Evolutionary conservation across 139 green algal genomes (phyloP), one percentile per base, ranked within the genome.

Genomic region (Haematococcus lacustris): DNA sequence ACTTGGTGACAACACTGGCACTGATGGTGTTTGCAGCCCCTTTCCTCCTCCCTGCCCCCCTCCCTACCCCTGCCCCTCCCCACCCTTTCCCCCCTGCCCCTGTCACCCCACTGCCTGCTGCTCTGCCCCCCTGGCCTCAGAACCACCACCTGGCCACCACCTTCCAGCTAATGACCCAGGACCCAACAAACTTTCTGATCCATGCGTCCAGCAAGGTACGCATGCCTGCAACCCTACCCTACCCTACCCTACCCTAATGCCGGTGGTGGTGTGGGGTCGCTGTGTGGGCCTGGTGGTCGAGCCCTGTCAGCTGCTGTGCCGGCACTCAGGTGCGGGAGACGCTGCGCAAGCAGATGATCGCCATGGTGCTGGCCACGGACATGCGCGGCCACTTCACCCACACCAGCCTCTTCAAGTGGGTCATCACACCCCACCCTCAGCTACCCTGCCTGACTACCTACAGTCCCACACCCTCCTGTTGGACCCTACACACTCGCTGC

Each of bases 301-400:
- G 9, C 17, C 43, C 43, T 17, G 9, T 9, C 43, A 53, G 9
- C 9, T 53, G 9, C 9, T 53, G 43, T 53, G 43, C 4, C 59
- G 23, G 30, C 59, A n/a, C 26, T 3, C 38, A 71, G 39, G 65
- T 74, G 53, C 39, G 71, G 74, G 67, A 79, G 3, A 51, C 67
- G 6, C 33, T 89, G 38, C 78, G 85, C n/a, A 67, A 71, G n/a
- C 70, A 79, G 39, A 70, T 90, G 34, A 88, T 90, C 51, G 76
- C 84, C 35, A 76, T 86, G 76, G 82, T 90, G 68, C 77, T 88
- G 26, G 82, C 79, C 39, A 90, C 85, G 28, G 85, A 90, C 76
- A 90, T 90, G 85, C 88, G 88, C 75, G 65, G 79, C 50, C 85
- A 90, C 76, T 90, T 90, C 65, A 59, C 65, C 26, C 65, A 71